phyloP scores from a whole-genome alignment of 768 basidiomycete species.

The Hysterangium stoloniferum region DNA sequence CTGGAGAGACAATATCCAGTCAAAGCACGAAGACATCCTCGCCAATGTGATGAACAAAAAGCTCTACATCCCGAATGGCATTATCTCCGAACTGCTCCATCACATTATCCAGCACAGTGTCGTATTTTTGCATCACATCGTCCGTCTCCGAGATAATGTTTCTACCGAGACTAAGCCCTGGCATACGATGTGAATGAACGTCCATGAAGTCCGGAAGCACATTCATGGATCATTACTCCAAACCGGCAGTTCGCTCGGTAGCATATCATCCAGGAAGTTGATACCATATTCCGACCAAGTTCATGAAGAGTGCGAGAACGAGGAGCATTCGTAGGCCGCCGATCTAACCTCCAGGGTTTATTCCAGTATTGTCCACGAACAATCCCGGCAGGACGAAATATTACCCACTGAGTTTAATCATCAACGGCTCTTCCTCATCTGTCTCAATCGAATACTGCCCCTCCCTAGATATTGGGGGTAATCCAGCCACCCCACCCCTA shows the following conservation, averaged over 20 bases:
- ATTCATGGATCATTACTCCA: too few species aligned
- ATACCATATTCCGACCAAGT: constrained; percentile 67
- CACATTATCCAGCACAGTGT: too few species aligned
- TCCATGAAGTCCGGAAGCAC: too few species aligned
- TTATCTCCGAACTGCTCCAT: too few species aligned
- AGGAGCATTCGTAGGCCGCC: constrained; percentile 53
- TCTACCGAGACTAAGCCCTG: too few species aligned
- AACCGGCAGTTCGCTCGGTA: constrained; percentile 51
- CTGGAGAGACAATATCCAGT: too few species aligned
- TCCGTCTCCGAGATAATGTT: too few species aligned
- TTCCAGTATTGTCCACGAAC: background rate
- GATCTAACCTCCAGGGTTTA: constrained; percentile 42
- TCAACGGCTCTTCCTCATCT: constrained; percentile 50
- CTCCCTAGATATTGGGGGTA: constrained; percentile 50
- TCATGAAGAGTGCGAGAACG: constrained; percentile 65
- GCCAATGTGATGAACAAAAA: too few species aligned
- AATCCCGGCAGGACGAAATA: background rate
- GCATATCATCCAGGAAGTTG: constrained; percentile 68
- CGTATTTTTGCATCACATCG: too few species aligned
- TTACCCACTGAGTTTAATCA: constrained; percentile 48
- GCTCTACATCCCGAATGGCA: too few species aligned
- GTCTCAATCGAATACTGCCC: constrained; percentile 69
- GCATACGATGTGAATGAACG: too few species aligned
- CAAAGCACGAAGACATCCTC: too few species aligned
- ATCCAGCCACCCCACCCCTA: constrained; percentile 26